These are phyloP conservation scores for Sanghuangporus baumii DNA, from an alignment of 1,284 basidiomycete genomes.

Conservation along the genomic window DNA sequence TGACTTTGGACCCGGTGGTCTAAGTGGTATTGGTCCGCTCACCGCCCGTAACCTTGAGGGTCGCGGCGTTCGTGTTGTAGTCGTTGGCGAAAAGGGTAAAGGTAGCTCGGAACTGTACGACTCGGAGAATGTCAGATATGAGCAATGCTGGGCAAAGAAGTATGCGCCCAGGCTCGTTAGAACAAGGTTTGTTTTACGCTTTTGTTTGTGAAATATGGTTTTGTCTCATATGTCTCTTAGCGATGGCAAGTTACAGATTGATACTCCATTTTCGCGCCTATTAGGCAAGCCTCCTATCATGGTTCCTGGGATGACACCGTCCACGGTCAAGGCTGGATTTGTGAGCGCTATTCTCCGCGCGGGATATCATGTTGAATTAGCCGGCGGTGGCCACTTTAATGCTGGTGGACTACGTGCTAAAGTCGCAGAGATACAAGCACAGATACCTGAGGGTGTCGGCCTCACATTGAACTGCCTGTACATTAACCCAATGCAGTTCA, in stretches of 20 bases:
- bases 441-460: slow-evolving; percentile 82
- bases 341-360: slow-evolving; percentile 90
- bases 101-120: slow-evolving; percentile 84
- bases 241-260: slow-evolving; percentile 87
- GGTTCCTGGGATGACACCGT: slow-evolving; percentile 98
- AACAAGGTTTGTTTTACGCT: slow-evolving; percentile 58
- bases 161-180: slow-evolving; percentile 84
- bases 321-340: slow-evolving; percentile 89
- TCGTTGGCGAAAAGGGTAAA: slow-evolving; percentile 82
- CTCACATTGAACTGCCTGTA: slow-evolving; percentile 94
- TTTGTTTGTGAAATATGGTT: neutral
- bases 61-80: slow-evolving; percentile 84
- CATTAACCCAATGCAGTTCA: slow-evolving; percentile 97
- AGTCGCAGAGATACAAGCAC: slow-evolving; percentile 82
- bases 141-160: slow-evolving; percentile 89
- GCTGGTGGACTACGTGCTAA: slow-evolving; percentile 83
- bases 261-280: slow-evolving; percentile 94
- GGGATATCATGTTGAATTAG: slow-evolving; percentile 94
- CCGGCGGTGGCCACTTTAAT: slow-evolving; percentile 97
- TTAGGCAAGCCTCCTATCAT: slow-evolving; percentile 96
- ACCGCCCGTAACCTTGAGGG: slow-evolving; percentile 91
- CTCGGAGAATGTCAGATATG: slow-evolving; percentile 59
- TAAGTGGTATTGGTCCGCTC: slow-evolving; percentile 89
- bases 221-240: slow-evolving; percentile 32
- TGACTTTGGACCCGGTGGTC: slow-evolving; percentile 94